Base-by-base conservation (phyloP, 768 basidiomycete species). In the Amanita rimosa region DNA sequence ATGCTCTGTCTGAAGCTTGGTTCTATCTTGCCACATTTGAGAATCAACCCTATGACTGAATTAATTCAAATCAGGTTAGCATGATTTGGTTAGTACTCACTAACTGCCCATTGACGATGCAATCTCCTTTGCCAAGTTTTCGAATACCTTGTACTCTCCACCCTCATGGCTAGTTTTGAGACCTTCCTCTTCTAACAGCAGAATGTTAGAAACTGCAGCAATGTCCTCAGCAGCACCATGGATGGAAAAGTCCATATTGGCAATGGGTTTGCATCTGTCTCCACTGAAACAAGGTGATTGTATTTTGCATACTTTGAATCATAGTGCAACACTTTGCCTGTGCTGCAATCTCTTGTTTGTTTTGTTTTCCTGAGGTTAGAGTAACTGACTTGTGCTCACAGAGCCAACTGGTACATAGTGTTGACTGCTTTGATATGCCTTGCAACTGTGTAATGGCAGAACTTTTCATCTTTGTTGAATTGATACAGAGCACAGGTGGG, bases 161-260 rank as follows among this genome's bases (percentile, higher is more conserved):
- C 53, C 53, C 40, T 53, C 49, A 46, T 47, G 48, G 40, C 53
- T 53, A 22, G 43, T 47, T 17, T 53, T 50, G 7, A 53, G 17
- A 26, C 49, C 53, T n/a, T 53, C 53, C 7, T 53, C 50, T 1
- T 50, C 53, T 24, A 49, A 50, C 14, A 45, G 44, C 26, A 48
- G 21, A 10, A 33, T 50, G 26, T 54, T 44, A 33, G 44, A 22
- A 16, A 51, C 49, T 35, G 50, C 53, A 24, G 26, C 27, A 24
- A 54, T 44, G 38, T 54, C 53, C 10, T 46, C 49, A 22, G 49
- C 36, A 14, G 27, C 13, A 27, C 29, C 24, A 36, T 48, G 41
- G 42, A 49, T 49, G 19, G 43, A 33, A 34, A 53, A n/a, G 36
- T 53, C 52, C 52, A 53, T 49, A 16, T 37, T 19, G 33, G 44